Evolutionary conservation across 2,329 filamentous ascomycete species (phyloP).

Genomic region (Coniochaeta hoffmannii): DNA sequence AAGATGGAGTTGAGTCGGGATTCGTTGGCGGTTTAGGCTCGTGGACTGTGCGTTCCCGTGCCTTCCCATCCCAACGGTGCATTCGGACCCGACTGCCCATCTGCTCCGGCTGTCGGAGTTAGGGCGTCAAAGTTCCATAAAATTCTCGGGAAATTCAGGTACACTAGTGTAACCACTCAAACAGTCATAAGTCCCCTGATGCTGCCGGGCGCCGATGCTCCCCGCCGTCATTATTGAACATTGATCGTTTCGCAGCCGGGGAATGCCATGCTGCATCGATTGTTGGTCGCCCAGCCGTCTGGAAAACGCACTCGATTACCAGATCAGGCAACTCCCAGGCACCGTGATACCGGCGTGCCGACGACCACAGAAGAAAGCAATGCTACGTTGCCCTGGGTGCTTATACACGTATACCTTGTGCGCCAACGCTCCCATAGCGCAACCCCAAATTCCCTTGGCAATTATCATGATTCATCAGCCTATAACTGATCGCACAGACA

Average conservation of each 20-base stretch:
- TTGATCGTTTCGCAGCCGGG: too few species aligned
- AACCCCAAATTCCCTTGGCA: neutral
- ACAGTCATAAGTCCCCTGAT: neutral
- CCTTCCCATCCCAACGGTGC: neutral
- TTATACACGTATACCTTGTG: neutral
- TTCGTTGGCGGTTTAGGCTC: neutral
- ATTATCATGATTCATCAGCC: neutral
- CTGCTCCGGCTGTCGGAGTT: neutral
- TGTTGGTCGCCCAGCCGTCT: neutral
- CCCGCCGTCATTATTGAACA: neutral
- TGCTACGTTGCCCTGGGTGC: neutral
- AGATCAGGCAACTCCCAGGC: neutral
- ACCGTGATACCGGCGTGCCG: neutral
- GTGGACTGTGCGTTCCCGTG: neutral
- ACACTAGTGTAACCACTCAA: too few species aligned
- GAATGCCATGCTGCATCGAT: too few species aligned
- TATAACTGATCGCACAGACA: neutral
- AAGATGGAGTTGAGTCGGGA: conserved; percentile 2
- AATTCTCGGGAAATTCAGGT: too few species aligned
- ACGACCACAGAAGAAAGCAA: neutral
- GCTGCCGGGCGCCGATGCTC: neutral
- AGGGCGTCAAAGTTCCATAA: neutral
- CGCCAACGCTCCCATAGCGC: neutral
- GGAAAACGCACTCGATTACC: neutral
- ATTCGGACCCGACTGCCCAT: neutral